Conservation (phyloP, 495 filamentous ascomycete species). For the Penicillium riverlandense region DNA sequence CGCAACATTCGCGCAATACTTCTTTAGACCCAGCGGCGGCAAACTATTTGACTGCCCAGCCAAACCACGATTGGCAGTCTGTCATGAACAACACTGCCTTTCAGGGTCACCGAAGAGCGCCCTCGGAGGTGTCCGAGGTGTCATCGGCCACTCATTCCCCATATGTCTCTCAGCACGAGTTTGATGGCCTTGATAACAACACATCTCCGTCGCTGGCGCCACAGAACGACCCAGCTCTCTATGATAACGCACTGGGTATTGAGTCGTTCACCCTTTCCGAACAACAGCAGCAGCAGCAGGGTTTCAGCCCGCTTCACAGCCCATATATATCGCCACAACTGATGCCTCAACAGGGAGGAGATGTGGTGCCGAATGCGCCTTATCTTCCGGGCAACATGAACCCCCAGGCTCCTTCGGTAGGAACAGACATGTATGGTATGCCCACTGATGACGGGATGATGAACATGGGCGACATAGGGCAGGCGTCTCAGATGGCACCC, state of each 20-base stretch:
- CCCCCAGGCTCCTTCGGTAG: slow-evolving; percentile 42
- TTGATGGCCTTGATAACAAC: slow-evolving; percentile 64
- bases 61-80: slow-evolving; percentile 56
- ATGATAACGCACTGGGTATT: slow-evolving; percentile 70
- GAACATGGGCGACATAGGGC: slow-evolving; percentile 47
- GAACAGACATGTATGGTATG: slow-evolving; percentile 49
- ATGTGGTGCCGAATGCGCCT: slow-evolving; percentile 38
- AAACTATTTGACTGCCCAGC: slow-evolving; percentile 56
- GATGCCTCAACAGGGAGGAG: slow-evolving; percentile 60
- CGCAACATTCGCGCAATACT: slow-evolving; percentile 66
- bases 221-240: slow-evolving; percentile 62
- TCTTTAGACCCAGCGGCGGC: slow-evolving; percentile 77
- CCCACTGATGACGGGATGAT: slow-evolving; percentile 22
- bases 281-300: slow-evolving; percentile 46
- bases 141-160: slow-evolving; percentile 81
- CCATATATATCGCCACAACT: slow-evolving; percentile 81
- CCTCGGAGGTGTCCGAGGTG: slow-evolving; percentile 87
- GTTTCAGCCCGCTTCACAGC: slow-evolving; percentile 72
- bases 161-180: slow-evolving; percentile 68
- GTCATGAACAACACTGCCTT: slow-evolving; percentile 59
- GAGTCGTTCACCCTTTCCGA: slow-evolving; percentile 80
- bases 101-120: slow-evolving; percentile 68
- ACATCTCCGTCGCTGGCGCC: slow-evolving; percentile 75
- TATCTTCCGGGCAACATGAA: slow-evolving; percentile 44
- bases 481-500: slow-evolving; percentile 68